Evolutionary conservation across 352 stramenopile species (phyloP).

Genomic region (Globisporangium alternatum): DNA sequence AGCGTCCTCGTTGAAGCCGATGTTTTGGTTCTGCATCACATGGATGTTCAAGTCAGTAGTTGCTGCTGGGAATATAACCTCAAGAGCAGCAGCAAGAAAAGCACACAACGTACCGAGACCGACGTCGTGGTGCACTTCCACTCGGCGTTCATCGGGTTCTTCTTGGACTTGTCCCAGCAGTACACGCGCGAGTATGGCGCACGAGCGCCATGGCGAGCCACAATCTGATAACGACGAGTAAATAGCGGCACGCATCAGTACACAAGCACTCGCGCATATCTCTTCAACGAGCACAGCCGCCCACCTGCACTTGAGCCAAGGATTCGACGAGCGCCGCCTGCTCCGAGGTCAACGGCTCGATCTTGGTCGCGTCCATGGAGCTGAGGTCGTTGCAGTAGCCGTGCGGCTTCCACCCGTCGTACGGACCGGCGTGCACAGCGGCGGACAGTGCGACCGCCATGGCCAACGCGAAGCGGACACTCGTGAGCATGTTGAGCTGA

Average conservation of each 20-base stretch:
- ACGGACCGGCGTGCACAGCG: constrained; percentile 31
- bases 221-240: constrained; percentile 28
- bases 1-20: constrained; percentile 40
- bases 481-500: constrained; percentile 5
- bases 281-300: not conserved
- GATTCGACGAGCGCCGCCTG: constrained; percentile 59
- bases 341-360: constrained; percentile 54
- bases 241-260: not conserved
- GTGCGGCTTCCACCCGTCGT: constrained; percentile 76
- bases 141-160: constrained; percentile 71
- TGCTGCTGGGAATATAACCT: not conserved
- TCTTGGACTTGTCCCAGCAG: constrained; percentile 65
- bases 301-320: constrained; percentile 77
- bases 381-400: constrained; percentile 79
- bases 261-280: not conserved
- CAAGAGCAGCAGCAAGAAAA: not conserved
- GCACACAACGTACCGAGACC: constrained; percentile 52
- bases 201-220: constrained; percentile 74
- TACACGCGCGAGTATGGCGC: constrained; percentile 71
- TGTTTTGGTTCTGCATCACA: constrained; percentile 61
- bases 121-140: constrained; percentile 75
- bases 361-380: constrained; percentile 52
- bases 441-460: constrained; percentile 18
- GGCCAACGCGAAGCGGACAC: constrained; percentile 26
- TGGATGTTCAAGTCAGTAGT: not conserved